phyloP scores from a whole-genome alignment of 305 asterid genomes.

The Fraxinus floribunda region DNA sequence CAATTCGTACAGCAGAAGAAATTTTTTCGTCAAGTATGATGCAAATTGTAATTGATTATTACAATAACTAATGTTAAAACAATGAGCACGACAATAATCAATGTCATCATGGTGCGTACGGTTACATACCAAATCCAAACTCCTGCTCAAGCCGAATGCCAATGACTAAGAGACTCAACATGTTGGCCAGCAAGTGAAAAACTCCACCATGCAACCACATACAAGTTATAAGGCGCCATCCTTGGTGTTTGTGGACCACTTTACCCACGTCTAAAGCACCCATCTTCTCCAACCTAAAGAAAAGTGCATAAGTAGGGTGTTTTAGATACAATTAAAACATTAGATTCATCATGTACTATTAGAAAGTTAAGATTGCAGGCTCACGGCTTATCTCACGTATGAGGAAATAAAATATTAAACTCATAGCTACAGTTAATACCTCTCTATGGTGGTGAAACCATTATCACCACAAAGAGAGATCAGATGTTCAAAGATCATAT shows the following conservation, averaged over 20 bases:
- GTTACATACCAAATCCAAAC: constrained; percentile 49
- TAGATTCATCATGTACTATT: not conserved
- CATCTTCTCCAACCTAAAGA: constrained; percentile 44
- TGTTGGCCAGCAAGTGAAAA: constrained; percentile 55
- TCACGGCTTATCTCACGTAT: not conserved
- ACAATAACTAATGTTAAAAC: not conserved
- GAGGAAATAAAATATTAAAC: not conserved
- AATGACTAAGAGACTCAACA: constrained; percentile 50
- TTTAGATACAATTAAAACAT: not conserved
- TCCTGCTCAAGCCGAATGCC: constrained; percentile 57
- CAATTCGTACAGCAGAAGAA: not conserved
- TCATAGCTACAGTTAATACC: not conserved
- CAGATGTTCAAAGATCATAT: not conserved
- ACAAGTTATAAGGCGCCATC: constrained; percentile 56
- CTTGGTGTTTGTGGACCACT: constrained; percentile 47
- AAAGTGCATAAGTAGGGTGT: constrained; percentile 8
- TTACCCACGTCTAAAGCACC: constrained; percentile 50
- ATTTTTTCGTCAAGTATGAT: not conserved
- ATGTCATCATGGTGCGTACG: not conserved
- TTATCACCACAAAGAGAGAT: not conserved
- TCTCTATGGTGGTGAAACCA: not conserved
- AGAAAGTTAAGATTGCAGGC: not conserved
- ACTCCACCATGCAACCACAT: constrained; percentile 59
- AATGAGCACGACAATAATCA: not conserved
- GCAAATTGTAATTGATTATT: not conserved